Base-by-base conservation (phyloP, 2,329 filamentous ascomycete genomes). In the Cladophialophora bantiana region DNA sequence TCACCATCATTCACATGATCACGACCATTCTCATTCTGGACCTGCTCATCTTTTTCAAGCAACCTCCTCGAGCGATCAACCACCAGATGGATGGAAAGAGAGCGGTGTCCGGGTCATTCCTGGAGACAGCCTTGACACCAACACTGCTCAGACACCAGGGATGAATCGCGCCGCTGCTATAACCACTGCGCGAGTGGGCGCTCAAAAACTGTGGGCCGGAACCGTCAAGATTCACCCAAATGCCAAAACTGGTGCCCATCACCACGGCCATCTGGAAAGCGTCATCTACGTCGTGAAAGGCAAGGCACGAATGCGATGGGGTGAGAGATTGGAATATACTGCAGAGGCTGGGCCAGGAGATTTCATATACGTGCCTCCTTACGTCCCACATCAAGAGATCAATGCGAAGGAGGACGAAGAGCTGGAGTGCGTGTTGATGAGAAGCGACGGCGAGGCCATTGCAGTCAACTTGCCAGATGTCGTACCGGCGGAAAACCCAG, bases 281-380 rank as follows among this genome's bases (percentile, higher is more conserved):
- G 78, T 83, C 18, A 82, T 83, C 68, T 83, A 82, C 72, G 77
- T 82, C 10, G 69, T 83, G 34, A 80, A 80, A 68, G 81, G 81
- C 54, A 77, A 76, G 53, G 81, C 80, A 10, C 74, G 81, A 4
- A 82, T 83, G 80, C 76, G 80, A 7, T 82, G 80, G 80, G 81
- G 81, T 35, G 78, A 80, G 70, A 78, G 75, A 59, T 70, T 83
- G 60, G 77, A 82, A 71, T 83, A 80, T 70, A 79, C 77, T 1
- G 80, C 80, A 34, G 80, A 82, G 72, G 80, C 80, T 26, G 80
- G 81, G 18, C 80, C 80, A 1, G 80, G 80, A 1, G 80, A 82
- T 68, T 83, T 82, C 69, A 82, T 83, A 62, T 83, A 78, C 69
- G 80, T 82, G 34, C 80, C 80, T 42, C 80, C 80, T 1, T 81